Base-by-base conservation (phyloP, 2,329 filamentous ascomycete genomes). In the Neofusicoccum cordaticola region DNA sequence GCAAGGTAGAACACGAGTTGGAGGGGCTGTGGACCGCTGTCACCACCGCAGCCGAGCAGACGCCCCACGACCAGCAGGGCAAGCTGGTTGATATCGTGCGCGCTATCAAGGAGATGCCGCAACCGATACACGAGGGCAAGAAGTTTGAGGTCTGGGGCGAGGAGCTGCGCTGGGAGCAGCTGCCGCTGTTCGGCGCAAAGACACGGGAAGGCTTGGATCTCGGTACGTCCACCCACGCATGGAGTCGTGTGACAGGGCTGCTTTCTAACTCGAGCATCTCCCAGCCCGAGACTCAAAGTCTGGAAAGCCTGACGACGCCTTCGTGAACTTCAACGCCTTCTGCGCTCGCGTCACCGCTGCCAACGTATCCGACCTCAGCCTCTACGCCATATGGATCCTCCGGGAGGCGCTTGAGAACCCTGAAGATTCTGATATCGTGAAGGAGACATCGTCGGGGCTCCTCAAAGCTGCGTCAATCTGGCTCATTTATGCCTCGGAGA, bases 351-450 rank as follows among this genome's bases (percentile, higher is more conserved):
- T 65, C 8, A 65, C 64, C 4, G 57, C 64, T 12, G 48, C 64
- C 57, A 15, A 39, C 42, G 34, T 42, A 22, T 47, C 15, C 51
- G 65, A 66, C 47, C 41, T 58, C 35, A 57, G 48, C 61, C 62
- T 66, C 17, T 64, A 64, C 44, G 61, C 50, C 37, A 50, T 66
- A 11, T 66, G 65, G 65, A 66, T 47, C 15, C 44, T 66, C n/a
- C 65, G 65, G 22, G 65, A 64, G 34, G 50, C 62, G 4, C 62
- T 66, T 44, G 65, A 66, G 41, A 51, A 63, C 12, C 57, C 57
- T 2, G 60, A 62, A 6, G 48, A 48, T 2, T 31, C 37, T 1
- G 37, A 50, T 17, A 39, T 64, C 7, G 51, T 34, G 13, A 39
- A 47, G 13, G 44, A 64, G 8, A 45, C 61, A 5, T 22, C 31